phyloP scores from a whole-genome alignment of 2,329 filamentous ascomycete species.

The Fusarium chuoi region DNA sequence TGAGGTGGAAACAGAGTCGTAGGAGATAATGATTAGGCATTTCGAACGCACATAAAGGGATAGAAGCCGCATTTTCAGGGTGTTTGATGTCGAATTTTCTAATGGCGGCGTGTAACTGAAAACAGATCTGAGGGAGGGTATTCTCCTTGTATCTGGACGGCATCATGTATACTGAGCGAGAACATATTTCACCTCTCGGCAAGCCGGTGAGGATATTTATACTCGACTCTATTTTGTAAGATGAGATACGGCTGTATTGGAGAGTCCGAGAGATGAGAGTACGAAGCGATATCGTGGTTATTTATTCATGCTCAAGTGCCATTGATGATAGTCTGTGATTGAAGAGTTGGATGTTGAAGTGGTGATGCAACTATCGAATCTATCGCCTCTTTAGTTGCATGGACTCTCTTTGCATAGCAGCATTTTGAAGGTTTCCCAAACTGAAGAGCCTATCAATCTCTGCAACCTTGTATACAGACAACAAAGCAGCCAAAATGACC shows the following conservation, averaged over 20 bases:
- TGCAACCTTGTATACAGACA: slow-evolving; percentile 24
- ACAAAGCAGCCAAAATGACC: slow-evolving; percentile 33
- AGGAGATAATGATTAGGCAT: slow-evolving; percentile 42
- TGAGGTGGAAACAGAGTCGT: slow-evolving; percentile 53
- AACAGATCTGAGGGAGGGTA: slow-evolving; percentile 37
- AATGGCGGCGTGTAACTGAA: slow-evolving; percentile 39
- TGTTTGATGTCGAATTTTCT: slow-evolving; percentile 44
- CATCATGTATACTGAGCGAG: slow-evolving; percentile 41
- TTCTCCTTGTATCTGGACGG: slow-evolving; percentile 37
- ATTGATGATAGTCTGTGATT: neutral
- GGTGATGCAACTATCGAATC: slow-evolving; percentile 23
- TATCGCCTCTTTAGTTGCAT: slow-evolving; percentile 37
- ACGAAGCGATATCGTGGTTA: slow-evolving; percentile 37
- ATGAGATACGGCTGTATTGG: slow-evolving; percentile 42
- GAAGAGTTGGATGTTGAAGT: neutral
- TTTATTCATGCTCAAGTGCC: slow-evolving; percentile 16
- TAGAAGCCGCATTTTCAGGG: slow-evolving; percentile 45
- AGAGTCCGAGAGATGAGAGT: slow-evolving; percentile 34
- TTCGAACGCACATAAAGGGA: slow-evolving; percentile 44
- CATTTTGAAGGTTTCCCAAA: slow-evolving; percentile 13
- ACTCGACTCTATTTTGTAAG: slow-evolving; percentile 39
- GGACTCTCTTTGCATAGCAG: slow-evolving; percentile 3
- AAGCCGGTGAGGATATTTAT: slow-evolving; percentile 23
- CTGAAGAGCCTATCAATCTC: slow-evolving; percentile 34
- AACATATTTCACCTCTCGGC: slow-evolving; percentile 27